These are phyloP conservation scores for Globisporangium mamillatum DNA, from an alignment of 352 stramenopile species.

Conservation along the genomic window DNA sequence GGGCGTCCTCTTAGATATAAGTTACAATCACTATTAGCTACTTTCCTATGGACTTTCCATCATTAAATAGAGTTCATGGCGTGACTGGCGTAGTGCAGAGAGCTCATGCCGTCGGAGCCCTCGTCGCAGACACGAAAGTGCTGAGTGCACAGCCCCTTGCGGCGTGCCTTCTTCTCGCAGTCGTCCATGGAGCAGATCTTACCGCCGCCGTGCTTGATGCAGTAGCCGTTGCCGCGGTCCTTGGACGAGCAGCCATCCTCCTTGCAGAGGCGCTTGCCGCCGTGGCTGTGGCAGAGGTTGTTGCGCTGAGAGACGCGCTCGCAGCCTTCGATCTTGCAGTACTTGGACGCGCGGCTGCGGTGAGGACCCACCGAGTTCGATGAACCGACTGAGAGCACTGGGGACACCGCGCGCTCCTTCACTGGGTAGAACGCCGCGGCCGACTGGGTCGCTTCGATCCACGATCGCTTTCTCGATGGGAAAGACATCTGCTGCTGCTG, in stretches of 20 bases:
- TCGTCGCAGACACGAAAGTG: conserved; percentile 66
- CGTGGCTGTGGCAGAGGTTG: conserved; percentile 81
- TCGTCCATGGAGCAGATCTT: conserved; percentile 75
- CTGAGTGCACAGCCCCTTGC: conserved; percentile 80
- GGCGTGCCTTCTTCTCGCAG: conserved; percentile 81
- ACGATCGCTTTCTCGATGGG: conserved; percentile 16
- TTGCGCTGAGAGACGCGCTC: conserved; percentile 81
- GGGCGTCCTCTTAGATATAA: neutral
- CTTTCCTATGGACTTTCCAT: neutral
- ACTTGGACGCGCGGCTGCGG: conserved; percentile 81
- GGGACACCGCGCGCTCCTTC: conserved; percentile 14
- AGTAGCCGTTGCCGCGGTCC: conserved; percentile 80
- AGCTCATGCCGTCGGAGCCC: conserved; percentile 7
- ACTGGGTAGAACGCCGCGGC: conserved; percentile 5
- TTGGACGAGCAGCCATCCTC: conserved; percentile 74
- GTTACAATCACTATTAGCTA: conserved; percentile 1
- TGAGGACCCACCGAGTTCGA: conserved; percentile 17
- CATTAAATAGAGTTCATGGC: conserved; percentile 11
- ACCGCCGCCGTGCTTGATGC: conserved; percentile 79
- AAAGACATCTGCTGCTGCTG: conserved; percentile 2
- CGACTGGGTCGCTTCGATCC: conserved; percentile 6
- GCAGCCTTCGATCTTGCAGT: conserved; percentile 81
- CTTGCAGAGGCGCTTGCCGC: conserved; percentile 81
- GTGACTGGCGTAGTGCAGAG: conserved; percentile 11
- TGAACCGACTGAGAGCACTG: conserved; percentile 18